Evolutionary conservation across 768 basidiomycete species (phyloP).

Genomic region (Lentinula sp.): DNA sequence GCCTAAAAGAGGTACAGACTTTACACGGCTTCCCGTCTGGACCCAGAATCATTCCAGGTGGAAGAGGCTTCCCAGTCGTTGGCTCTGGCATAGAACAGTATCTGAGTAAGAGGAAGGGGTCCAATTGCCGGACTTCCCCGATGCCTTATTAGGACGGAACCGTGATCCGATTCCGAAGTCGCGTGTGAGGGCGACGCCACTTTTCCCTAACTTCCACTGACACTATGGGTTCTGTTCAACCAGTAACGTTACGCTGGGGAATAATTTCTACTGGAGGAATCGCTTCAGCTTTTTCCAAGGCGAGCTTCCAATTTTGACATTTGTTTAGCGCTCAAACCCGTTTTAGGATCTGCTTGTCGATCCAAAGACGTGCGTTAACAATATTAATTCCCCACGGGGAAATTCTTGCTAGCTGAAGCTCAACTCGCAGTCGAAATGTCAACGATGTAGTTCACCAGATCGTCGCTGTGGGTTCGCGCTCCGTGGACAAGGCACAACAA

Average conservation of each 20-base stretch:
- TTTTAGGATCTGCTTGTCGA: constrained; percentile 63
- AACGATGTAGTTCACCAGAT: constrained; percentile 64
- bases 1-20: constrained; percentile 76
- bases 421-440: constrained; percentile 46
- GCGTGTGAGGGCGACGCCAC: not conserved
- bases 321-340: constrained; percentile 5
- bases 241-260: constrained; percentile 59
- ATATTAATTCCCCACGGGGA: not conserved
- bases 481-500: constrained; percentile 55
- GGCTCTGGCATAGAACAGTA: not conserved
- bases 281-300: constrained; percentile 62
- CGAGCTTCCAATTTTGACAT: constrained; percentile 14
- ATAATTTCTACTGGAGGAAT: constrained; percentile 83
- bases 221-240: not conserved
- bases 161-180: not conserved
- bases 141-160: not conserved
- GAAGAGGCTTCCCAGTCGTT: constrained; percentile 26
- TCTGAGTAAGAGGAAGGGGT: not conserved
- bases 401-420: not conserved
- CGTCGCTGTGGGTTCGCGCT: constrained; percentile 74
- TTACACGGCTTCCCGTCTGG: constrained; percentile 96
- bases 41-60: constrained; percentile 83
- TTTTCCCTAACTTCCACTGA: not conserved
- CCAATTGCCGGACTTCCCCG: not conserved
- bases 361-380: constrained; percentile 51